phyloP scores from a whole-genome alignment of 139 green algal species.

The Tetraselmis striata region DNA sequence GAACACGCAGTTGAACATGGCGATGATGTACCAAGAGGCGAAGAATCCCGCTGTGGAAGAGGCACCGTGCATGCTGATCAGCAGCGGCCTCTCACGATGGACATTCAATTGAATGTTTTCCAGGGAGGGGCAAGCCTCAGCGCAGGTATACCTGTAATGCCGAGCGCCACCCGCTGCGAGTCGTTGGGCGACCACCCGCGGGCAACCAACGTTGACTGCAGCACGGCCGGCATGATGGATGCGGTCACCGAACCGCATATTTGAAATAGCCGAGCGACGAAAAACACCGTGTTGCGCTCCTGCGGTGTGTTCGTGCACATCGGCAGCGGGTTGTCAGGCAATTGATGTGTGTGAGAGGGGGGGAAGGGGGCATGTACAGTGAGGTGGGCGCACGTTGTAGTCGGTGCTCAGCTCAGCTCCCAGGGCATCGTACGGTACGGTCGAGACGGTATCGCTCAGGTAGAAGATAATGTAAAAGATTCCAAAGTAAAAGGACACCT shows the following conservation, averaged over 20 bases:
- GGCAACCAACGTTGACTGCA: not conserved
- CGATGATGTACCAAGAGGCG: constrained; percentile 20
- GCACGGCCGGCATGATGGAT: not conserved
- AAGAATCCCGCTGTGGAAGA: constrained; percentile 5
- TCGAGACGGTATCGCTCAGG: constrained; percentile 24
- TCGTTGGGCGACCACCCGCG: not conserved
- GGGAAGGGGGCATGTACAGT: not conserved
- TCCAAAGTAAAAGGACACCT: constrained; percentile 23
- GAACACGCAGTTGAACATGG: constrained; percentile 12
- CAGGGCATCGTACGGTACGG: constrained; percentile 30
- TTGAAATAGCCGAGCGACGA: not conserved
- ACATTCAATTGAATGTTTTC: too few relatives aligned
- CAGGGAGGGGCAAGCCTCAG: too few relatives aligned
- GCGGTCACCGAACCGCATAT: not conserved
- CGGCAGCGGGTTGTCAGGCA: too few relatives aligned
- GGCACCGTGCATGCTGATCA: too few relatives aligned
- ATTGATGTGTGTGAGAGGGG: not conserved
- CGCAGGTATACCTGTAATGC: not conserved
- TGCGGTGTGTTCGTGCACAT: too few relatives aligned
- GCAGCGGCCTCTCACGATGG: too few relatives aligned
- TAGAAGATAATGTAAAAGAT: constrained; percentile 30
- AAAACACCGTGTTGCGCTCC: not conserved
- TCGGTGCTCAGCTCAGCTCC: constrained; percentile 23
- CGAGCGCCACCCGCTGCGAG: not conserved
- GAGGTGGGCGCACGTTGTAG: not conserved